phyloP scores from a whole-genome alignment of 805 yeast genomes.

The Sporopachydermia lactativora region DNA sequence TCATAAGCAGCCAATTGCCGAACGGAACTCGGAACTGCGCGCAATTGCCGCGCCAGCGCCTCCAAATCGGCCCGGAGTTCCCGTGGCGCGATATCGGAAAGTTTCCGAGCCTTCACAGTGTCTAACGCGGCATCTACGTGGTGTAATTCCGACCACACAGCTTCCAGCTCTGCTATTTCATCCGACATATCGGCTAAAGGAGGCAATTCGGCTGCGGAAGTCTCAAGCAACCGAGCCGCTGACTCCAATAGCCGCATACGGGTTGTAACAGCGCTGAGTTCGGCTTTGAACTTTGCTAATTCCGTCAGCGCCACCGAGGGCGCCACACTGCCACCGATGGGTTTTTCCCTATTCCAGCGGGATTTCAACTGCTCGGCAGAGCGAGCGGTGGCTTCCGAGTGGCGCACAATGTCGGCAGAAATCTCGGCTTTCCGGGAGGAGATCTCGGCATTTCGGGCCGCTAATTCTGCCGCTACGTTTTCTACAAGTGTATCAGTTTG shows the following conservation, averaged over 20 bases:
- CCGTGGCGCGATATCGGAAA: slow-evolving; percentile 36
- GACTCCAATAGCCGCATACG: slow-evolving; percentile 14
- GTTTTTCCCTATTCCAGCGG: slow-evolving; percentile 38
- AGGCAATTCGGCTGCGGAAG: slow-evolving; percentile 18
- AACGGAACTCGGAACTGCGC: slow-evolving; percentile 40
- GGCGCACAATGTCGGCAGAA: slow-evolving; percentile 26
- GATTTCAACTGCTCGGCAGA: slow-evolving; percentile 18
- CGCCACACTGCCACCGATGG: slow-evolving; percentile 26
- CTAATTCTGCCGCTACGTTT: slow-evolving; percentile 17
- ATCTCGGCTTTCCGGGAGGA: slow-evolving; percentile 29
- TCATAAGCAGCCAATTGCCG: slow-evolving; percentile 61
- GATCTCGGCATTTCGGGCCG: slow-evolving; percentile 20
- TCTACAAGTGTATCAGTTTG: slow-evolving; percentile 32
- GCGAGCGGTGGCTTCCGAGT: slow-evolving; percentile 25
- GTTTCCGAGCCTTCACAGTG: slow-evolving; percentile 26
- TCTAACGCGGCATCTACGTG: slow-evolving; percentile 33
- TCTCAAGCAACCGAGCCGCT: slow-evolving; percentile 23
- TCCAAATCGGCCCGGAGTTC: slow-evolving; percentile 35
- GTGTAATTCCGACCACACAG: slow-evolving; percentile 53
- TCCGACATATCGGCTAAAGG: slow-evolving; percentile 22
- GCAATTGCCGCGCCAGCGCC: slow-evolving; percentile 28
- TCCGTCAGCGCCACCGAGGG: slow-evolving; percentile 30
- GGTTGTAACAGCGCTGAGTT: slow-evolving; percentile 4
- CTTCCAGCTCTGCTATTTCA: slow-evolving; percentile 41
- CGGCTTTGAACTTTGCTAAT: slow-evolving; percentile 13